These are phyloP conservation scores for Fusarium sp. DNA, from an alignment of 2,329 filamentous ascomycete species.

Conservation along the genomic window DNA sequence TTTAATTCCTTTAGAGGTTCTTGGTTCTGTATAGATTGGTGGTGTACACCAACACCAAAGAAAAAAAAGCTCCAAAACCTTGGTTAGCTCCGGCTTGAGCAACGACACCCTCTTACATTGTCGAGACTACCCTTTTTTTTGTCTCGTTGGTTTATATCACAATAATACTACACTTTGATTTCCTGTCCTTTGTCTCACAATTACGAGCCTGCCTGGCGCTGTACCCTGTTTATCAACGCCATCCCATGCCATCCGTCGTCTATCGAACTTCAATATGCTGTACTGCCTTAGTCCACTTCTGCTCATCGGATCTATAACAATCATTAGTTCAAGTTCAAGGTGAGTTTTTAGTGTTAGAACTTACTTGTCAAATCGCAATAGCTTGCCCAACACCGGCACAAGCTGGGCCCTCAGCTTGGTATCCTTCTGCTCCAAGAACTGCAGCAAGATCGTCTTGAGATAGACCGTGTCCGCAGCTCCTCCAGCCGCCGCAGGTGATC, in stretches of 20 bases:
- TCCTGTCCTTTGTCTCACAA: constrained; percentile 5
- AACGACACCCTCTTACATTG: background rate
- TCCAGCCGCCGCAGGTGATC: constrained; percentile 35
- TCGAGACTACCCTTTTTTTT: background rate
- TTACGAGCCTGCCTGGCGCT: constrained; percentile 6
- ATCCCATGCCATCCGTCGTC: constrained; percentile 13
- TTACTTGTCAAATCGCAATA: constrained; percentile 79
- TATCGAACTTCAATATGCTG: constrained; percentile 56
- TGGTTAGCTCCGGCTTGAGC: background rate
- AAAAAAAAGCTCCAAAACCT: constrained; percentile 2
- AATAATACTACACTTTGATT: constrained; percentile 32
- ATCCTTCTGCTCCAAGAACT: constrained; percentile 83
- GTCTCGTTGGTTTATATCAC: constrained; percentile 8
- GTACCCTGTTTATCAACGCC: constrained; percentile 32
- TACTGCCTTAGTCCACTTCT: constrained; percentile 85
- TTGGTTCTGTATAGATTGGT: background rate
- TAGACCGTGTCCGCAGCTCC: constrained; percentile 65
- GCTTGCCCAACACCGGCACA: constrained; percentile 77
- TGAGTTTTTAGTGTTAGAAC: constrained; percentile 43
- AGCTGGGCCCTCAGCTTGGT: constrained; percentile 77
- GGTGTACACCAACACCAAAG: background rate
- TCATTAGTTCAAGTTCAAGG: background rate
- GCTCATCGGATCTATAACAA: constrained; percentile 68
- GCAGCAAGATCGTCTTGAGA: constrained; percentile 80
- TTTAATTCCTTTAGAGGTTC: background rate